Conservation (phyloP, 2,329 filamentous ascomycete species). For the Colletotrichum horii region DNA sequence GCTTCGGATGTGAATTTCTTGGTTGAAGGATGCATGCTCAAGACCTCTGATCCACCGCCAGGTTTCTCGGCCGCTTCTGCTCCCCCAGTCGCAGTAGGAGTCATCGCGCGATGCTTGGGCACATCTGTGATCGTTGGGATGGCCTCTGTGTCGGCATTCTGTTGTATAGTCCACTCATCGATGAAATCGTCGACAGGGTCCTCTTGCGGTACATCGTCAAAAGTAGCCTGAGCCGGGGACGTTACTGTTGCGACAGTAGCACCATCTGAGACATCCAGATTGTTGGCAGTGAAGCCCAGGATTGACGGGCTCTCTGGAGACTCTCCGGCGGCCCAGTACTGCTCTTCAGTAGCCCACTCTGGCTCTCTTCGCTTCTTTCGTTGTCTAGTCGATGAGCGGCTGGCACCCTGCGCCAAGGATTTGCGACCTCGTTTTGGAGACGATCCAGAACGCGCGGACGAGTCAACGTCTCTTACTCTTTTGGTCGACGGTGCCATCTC, state of each 20-base stretch:
- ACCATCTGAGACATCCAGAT: accelerated
- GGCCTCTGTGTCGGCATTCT: background rate
- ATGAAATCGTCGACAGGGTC: background rate
- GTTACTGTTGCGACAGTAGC: background rate
- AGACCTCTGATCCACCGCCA: accelerated
- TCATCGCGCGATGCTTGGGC: accelerated
- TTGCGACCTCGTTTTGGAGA: background rate
- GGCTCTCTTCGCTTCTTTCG: background rate
- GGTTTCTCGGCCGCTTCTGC: background rate
- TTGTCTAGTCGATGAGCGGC: background rate
- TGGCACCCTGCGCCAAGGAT: accelerated
- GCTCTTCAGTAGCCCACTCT: background rate
- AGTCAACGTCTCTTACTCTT: background rate
- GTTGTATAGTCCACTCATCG: background rate
- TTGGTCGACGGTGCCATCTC: background rate
- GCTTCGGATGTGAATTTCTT: accelerated
- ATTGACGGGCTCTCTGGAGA: accelerated
- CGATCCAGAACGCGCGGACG: background rate
- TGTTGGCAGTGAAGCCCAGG: accelerated
- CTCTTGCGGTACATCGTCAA: background rate
- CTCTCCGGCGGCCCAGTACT: background rate
- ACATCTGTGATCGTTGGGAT: accelerated
- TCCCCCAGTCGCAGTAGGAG: accelerated
- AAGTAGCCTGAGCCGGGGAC: background rate
- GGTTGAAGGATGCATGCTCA: background rate